Evolutionary conservation across 116 monocot species (phyloP).

Genomic region (Iris pallida): DNA sequence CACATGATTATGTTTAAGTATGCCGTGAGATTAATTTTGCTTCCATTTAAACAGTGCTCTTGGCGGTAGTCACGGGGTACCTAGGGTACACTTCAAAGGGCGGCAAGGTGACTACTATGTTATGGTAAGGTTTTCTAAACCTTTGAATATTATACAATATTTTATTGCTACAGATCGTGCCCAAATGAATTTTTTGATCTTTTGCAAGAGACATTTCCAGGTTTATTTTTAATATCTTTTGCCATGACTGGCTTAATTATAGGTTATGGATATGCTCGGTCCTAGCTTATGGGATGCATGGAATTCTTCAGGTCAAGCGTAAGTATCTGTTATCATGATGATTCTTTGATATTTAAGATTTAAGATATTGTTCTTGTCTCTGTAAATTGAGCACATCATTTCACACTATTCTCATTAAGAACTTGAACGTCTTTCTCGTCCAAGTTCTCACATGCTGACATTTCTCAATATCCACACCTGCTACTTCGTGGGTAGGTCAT

Average conservation of each 20-base stretch:
- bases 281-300: constrained; percentile 90
- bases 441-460: no score
- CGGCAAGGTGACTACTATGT: constrained; percentile 80
- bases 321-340: constrained; percentile 21
- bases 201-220: no score
- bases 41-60: constrained; percentile 46
- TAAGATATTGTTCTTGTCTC: no score
- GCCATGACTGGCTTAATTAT: not conserved
- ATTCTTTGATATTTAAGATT: not conserved
- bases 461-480: no score
- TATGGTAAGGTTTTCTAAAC: constrained; percentile 45
- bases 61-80: constrained; percentile 67
- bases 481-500: no score
- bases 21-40: not conserved
- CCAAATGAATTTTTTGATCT: no score
- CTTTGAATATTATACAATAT: not conserved
- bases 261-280: constrained; percentile 93
- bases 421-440: no score
- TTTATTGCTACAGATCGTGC: no score
- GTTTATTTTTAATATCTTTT: not conserved
- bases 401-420: no score
- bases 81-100: constrained; percentile 82
- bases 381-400: no score
- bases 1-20: constrained; percentile 9
- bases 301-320: constrained; percentile 87